phyloP scores from a whole-genome alignment of 768 basidiomycete genomes.

The Gymnopilus dilepis region DNA sequence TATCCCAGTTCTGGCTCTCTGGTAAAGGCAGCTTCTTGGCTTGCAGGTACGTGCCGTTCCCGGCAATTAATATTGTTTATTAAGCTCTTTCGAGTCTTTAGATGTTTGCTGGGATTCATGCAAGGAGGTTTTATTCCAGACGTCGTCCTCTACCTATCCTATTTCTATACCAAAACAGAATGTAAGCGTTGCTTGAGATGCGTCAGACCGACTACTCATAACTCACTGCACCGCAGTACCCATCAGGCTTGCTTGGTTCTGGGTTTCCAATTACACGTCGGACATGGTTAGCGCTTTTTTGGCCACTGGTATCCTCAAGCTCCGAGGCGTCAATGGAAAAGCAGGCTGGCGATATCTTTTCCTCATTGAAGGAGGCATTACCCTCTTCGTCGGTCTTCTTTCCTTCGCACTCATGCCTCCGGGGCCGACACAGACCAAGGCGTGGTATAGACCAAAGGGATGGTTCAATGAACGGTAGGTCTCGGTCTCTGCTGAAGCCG shows the following conservation, averaged over 20 bases:
- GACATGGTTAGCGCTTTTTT: conserved; percentile 65
- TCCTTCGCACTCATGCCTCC: conserved; percentile 66
- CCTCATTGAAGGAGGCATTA: conserved; percentile 57
- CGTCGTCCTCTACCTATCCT: conserved; percentile 66
- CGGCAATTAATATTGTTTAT: neutral
- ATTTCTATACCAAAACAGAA: conserved; percentile 65
- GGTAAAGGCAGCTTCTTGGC: conserved; percentile 60
- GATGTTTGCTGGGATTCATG: conserved; percentile 59
- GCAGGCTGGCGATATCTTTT: conserved; percentile 67
- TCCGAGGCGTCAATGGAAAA: conserved; percentile 56
- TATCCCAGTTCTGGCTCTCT: conserved; percentile 63
- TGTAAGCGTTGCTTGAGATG: conserved; percentile 37
- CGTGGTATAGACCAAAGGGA: conserved; percentile 62
- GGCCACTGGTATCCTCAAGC: conserved; percentile 62
- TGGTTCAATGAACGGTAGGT: conserved; percentile 68
- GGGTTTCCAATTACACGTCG: conserved; percentile 62
- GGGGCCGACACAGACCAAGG: conserved; percentile 67
- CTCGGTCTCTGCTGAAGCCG: neutral
- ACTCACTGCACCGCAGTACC: conserved; percentile 42
- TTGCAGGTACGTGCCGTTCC: conserved; percentile 42
- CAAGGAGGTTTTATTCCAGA: conserved; percentile 73
- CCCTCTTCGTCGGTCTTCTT: conserved; percentile 52
- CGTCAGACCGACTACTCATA: neutral
- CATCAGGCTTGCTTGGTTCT: conserved; percentile 73
- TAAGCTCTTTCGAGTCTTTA: conserved; percentile 27